Percentiles rank a stretch among this genome's conserved stretches.
Evolutionary conservation across 495 filamentous ascomycete species (phyloP).

Genomic region (Lindgomyces ingoldianus): DNA sequence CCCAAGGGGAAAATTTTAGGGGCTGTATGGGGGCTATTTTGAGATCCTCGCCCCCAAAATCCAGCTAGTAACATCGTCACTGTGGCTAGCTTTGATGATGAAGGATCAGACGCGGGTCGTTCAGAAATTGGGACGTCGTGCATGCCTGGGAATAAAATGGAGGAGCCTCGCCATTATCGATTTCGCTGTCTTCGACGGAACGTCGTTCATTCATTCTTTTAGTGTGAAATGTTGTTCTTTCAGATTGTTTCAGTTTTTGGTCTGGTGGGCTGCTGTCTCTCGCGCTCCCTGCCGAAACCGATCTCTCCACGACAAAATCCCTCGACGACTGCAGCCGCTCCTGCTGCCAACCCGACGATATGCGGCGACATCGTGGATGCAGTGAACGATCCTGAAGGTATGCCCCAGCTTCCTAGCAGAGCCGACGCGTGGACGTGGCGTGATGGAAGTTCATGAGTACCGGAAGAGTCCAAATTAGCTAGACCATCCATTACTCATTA

Average conservation of each 20-base stretch:
- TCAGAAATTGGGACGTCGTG: no score
- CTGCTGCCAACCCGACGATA: slow-evolving; percentile 6
- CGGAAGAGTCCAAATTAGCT: no score
- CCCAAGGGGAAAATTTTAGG: no score
- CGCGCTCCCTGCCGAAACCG: slow-evolving; percentile 1
- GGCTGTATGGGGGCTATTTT: no score
- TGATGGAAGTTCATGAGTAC: no score
- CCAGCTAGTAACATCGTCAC: no score
- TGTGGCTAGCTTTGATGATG: no score
- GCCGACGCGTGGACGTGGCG: not conserved
- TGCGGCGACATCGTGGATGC: slow-evolving; percentile 25
- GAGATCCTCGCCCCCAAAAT: no score
- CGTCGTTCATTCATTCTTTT: slow-evolving; percentile 12
- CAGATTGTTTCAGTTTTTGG: slow-evolving; percentile 2
- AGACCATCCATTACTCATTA: not conserved
- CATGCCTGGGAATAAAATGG: no score
- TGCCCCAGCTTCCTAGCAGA: not conserved
- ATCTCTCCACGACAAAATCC: slow-evolving; percentile 12
- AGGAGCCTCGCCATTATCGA: no score
- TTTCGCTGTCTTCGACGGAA: not conserved
- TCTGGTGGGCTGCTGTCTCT: slow-evolving; percentile 4
- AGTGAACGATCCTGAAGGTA: slow-evolving; percentile 6
- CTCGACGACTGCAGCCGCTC: slow-evolving; percentile 9
- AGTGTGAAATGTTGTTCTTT: not conserved
- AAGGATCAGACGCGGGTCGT: no score